Conservation (phyloP, 306 rosid species). For the Geum urbanum region DNA sequence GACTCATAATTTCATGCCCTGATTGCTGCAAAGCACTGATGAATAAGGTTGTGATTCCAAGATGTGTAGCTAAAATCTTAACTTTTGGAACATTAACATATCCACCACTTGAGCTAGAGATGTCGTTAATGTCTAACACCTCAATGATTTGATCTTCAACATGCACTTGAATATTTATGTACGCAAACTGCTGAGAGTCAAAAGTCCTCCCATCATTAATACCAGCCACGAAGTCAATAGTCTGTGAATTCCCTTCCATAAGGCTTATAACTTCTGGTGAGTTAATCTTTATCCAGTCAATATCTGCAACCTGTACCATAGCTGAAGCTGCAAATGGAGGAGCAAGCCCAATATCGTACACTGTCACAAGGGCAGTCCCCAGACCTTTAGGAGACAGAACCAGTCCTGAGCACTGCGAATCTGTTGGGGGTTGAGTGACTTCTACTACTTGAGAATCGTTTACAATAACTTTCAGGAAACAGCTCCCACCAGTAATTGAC, state of each 20-base stretch:
- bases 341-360: constrained; percentile 69
- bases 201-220: constrained; percentile 63
- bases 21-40: constrained; percentile 62
- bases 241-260: constrained; percentile 66
- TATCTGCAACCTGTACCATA: constrained; percentile 81
- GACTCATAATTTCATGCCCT: constrained; percentile 62
- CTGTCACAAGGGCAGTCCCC: constrained; percentile 72
- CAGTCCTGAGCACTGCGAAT: constrained; percentile 59
- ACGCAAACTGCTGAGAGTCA: constrained; percentile 70
- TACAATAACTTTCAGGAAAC: constrained; percentile 73
- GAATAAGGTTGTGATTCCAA: constrained; percentile 78
- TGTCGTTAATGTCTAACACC: constrained; percentile 43
- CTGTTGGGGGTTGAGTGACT: constrained; percentile 56
- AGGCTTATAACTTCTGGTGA: constrained; percentile 73
- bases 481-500: constrained; percentile 90
- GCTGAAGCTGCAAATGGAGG: constrained; percentile 76
- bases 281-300: constrained; percentile 75
- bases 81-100: constrained; percentile 47
- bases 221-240: constrained; percentile 65
- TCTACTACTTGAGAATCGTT: constrained; percentile 79
- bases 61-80: constrained; percentile 55
- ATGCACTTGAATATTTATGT: constrained; percentile 77
- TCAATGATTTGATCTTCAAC: constrained; percentile 75
- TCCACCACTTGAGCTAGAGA: constrained; percentile 38
- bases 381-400: constrained; percentile 67